phyloP scores from a whole-genome alignment of 1,284 basidiomycete species.

The Cryptococcus jaspeensis region DNA sequence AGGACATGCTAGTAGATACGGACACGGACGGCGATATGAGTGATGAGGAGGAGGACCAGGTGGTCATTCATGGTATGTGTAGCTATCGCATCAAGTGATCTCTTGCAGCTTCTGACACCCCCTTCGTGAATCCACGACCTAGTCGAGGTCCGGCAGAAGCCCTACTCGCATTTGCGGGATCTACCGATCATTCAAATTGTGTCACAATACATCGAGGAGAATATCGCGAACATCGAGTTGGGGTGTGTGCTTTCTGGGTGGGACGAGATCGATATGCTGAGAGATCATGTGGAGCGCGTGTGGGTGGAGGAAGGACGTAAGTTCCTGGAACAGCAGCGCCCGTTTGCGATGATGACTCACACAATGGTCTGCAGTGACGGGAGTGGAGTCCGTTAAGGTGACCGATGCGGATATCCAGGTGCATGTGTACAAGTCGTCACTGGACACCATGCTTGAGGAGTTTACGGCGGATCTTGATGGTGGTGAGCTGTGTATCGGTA shows the following conservation, averaged over 20 bases:
- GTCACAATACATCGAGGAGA: slow-evolving; percentile 60
- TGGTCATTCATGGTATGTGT: slow-evolving; percentile 26
- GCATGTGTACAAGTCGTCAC: slow-evolving; percentile 80
- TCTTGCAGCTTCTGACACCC: background rate
- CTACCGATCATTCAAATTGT: slow-evolving; percentile 69
- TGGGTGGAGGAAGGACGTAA: slow-evolving; percentile 64
- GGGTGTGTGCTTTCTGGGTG: slow-evolving; percentile 30
- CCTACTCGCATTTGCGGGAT: slow-evolving; percentile 65
- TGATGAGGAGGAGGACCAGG: slow-evolving; percentile 11
- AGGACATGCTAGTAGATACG: slow-evolving; percentile 1
- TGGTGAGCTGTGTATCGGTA: slow-evolving; percentile 44
- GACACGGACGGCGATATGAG: slow-evolving; percentile 10
- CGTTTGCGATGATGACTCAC: slow-evolving; percentile 1
- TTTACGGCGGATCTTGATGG: slow-evolving; percentile 60
- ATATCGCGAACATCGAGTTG: slow-evolving; percentile 55
- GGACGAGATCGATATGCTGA: slow-evolving; percentile 62
- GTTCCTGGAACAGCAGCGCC: slow-evolving; percentile 24
- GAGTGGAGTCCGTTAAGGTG: slow-evolving; percentile 3
- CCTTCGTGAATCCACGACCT: no score
- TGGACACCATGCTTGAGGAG: slow-evolving; percentile 71
- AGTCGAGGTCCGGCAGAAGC: slow-evolving; percentile 80
- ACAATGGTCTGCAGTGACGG: background rate
- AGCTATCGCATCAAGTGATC: background rate
- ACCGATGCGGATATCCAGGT: slow-evolving; percentile 60
- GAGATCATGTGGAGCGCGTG: slow-evolving; percentile 72